Base-by-base conservation (phyloP, 768 basidiomycete species). In the Pleurotus sapidus region DNA sequence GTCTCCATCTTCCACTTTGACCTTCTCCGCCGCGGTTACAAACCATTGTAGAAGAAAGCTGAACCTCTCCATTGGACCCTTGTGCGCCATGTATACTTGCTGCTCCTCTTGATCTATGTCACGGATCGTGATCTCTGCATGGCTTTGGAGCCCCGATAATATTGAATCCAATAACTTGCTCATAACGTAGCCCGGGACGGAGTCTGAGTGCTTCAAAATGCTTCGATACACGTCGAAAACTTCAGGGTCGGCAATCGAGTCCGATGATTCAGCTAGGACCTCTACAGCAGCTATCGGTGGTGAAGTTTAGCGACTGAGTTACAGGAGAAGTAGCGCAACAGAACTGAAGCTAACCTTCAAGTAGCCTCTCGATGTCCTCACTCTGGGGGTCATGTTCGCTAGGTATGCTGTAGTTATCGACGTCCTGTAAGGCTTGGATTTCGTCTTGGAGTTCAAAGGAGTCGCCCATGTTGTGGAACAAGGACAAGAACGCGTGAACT, bases 1-100 rank as follows among this genome's bases (percentile, higher is more conserved):
- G 4, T 74, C 77, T 14, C 73, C 74, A 17, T 75, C 81, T 11
- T 77, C 66, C 5, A 74, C 74, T 45, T 88, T 89, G 58, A 88
- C 83, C 62, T 88, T 89, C 71, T 96, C 94, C 1, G 87, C 89
- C 0, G 86, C 86, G 9, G 76, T 72, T 14, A 92, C 89, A 67
- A 95, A 95, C 95, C 95, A 98, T 59, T 87, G 80, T n/a, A 97
- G 72, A 23, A 98, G 75, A 68, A 98, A 98, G 5, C 89, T 90
- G 69, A 93, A 98, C 78, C 91, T 87, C 69, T 98, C 97, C 59
- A 99, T 77, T 0, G 93, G 84, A 3, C 67, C 61, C 68, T 88
- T 91, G 70, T 94, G 93, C 0, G 75, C 65, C 60, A 80, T 70
- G 63, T 82, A 78, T 1, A 78, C 75, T 57, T 88, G 77, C 57